Base-by-base conservation (phyloP, 2,329 filamentous ascomycete genomes). In the Cladosporium sphaerospermum region DNA sequence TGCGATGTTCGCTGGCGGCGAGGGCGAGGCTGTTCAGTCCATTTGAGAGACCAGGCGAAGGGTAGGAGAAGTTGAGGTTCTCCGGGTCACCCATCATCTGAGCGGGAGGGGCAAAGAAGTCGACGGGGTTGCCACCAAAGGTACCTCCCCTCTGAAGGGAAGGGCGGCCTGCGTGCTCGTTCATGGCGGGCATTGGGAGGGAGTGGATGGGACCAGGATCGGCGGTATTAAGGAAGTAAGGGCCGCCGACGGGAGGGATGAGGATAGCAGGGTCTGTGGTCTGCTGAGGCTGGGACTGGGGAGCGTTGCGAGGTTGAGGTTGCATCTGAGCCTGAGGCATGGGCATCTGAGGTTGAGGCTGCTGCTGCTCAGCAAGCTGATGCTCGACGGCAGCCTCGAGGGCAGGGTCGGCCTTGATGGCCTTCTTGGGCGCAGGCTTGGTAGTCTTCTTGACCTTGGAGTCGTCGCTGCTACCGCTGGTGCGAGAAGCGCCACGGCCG, bases 371-470 rank as follows among this genome's bases (percentile, higher is more conserved):
- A 10, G 63, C 64, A 11, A 69, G 55, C 43, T 68, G 65, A 48
- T 67, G 64, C 58, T 67, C 63, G 37, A 68, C 59, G 6, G 66
- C 66, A 28, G 63, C 63, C 56, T 68, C 66, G 41, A 69, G 53
- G 9, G 63, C 57, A 11, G 62, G 58, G 48, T 67, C 65, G 9
- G 59, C 52, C 55, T 66, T 66, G 34, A 60, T 39, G 10, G 59
- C 51, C 58, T 68, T 69, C 56, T 64, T 67, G 6, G 61, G 40
- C 4, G 57, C 44, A n/a, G 57, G 56, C 60, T 72, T 73, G 37
- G 67, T 66, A n/a, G 62, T 53, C 62, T 75, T 75, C 61, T 74
- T 73, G 49, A 69, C 66, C 56, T 73, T 72, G 49, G 73, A 72
- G 48, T 75, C 72, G 46, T 64, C 70, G n/a, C 63, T 58, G 18